Percentiles rank a stretch among this genome's conserved stretches.
These are phyloP conservation scores for Avena insularis DNA, from an alignment of 176 grass and related monocot species.

Conservation along the genomic window DNA sequence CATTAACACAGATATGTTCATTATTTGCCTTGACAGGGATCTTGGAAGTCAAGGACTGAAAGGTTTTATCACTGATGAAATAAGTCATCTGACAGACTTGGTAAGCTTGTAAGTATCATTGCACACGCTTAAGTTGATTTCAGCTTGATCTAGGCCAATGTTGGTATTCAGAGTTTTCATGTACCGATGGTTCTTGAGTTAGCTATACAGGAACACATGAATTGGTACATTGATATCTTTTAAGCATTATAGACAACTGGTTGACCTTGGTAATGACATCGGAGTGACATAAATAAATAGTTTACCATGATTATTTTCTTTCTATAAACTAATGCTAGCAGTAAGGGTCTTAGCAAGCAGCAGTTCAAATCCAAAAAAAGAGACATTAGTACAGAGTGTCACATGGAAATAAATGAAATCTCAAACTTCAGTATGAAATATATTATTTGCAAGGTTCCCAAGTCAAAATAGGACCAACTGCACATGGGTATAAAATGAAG, in stretches of 20 bases:
- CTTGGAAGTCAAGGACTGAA: conserved; percentile 96
- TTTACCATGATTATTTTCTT: not conserved
- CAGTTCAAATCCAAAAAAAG: not conserved
- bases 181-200: not conserved
- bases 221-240: not conserved
- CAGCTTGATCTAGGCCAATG: not conserved
- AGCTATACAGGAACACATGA: not conserved
- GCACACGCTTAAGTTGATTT: conserved; percentile 37
- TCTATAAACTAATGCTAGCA: not conserved
- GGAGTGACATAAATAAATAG: not conserved
- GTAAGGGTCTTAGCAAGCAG: not conserved
- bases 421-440: not conserved
- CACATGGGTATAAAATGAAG: conserved; percentile 9
- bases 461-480: conserved; percentile 23
- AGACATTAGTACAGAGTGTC: not conserved
- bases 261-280: not conserved
- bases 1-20: not conserved
- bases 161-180: conserved; percentile 10
- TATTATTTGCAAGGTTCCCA: not conserved
- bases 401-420: not conserved
- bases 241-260: conserved; percentile 2
- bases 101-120: conserved; percentile 99
- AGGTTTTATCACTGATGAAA: conserved; percentile 91
- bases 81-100: conserved; percentile 82
- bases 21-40: conserved; percentile 57